Percentiles rank a stretch among this genome's conserved stretches.
phyloP scores from a whole-genome alignment of 2,329 filamentous ascomycete genomes.

The Phaeosphaeria sp. region DNA sequence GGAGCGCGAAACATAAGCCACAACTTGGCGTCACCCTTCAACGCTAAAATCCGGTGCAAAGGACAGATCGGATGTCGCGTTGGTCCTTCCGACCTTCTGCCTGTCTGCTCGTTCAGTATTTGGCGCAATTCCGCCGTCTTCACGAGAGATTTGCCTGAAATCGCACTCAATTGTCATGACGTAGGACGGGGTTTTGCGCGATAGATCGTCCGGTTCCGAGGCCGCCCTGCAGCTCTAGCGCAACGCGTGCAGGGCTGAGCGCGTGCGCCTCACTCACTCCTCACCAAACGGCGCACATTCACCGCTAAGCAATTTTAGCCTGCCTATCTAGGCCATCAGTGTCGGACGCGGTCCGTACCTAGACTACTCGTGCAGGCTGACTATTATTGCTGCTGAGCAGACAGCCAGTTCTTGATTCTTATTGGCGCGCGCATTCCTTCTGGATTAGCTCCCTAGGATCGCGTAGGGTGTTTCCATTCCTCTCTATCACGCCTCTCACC shows the following conservation, averaged over 20 bases:
- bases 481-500: neutral
- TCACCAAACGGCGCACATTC: slow-evolving; percentile 1
- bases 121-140: neutral
- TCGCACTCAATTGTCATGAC: neutral
- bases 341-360: neutral
- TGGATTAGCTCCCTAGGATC: neutral
- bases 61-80: neutral
- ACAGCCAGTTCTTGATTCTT: neutral
- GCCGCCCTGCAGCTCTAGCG: slow-evolving; percentile 13
- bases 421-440: slow-evolving; percentile 3
- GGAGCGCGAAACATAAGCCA: slow-evolving; percentile 5
- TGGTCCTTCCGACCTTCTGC: neutral
- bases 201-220: neutral
- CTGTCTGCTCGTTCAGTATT: neutral
- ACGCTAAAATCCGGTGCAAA: neutral
- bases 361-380: neutral
- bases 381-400: neutral
- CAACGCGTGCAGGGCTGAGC: slow-evolving; percentile 6
- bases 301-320: neutral
- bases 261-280: slow-evolving; percentile 10
- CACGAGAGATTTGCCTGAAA: neutral
- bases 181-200: neutral
- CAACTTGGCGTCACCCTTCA: slow-evolving; percentile 3
- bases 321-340: neutral
- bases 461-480: neutral